Conservation (phyloP, 2,329 filamentous ascomycete genomes). For the Verticillium isaacii region DNA sequence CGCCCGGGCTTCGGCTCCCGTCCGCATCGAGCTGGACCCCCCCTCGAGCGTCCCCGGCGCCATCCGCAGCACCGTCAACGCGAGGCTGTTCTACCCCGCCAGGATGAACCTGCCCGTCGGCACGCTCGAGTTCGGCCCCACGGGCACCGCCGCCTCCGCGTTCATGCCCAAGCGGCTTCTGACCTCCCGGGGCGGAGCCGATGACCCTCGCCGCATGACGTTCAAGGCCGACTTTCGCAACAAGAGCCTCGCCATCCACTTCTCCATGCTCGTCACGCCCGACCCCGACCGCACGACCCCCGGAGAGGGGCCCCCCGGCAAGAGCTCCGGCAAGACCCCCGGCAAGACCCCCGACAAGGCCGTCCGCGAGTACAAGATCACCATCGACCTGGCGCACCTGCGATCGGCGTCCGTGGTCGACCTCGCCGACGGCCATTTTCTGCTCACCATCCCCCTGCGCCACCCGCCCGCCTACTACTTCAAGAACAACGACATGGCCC, state of each 20-base stretch:
- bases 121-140: slow-evolving; percentile 58
- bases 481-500: slow-evolving; percentile 24
- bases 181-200: slow-evolving; percentile 2
- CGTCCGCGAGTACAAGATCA: slow-evolving; percentile 30
- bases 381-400: slow-evolving; percentile 41
- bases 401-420: slow-evolving; percentile 27
- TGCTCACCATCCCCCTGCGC: slow-evolving; percentile 41
- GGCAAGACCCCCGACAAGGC: slow-evolving; percentile 7
- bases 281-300: background rate
- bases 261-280: slow-evolving; percentile 16
- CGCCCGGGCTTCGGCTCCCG: background rate
- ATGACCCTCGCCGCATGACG: slow-evolving; percentile 16
- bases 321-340: background rate
- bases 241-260: slow-evolving; percentile 24
- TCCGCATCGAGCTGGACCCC: background rate
- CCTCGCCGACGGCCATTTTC: slow-evolving; percentile 21
- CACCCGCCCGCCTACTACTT: slow-evolving; percentile 45
- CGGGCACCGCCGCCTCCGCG: slow-evolving; percentile 42
- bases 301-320: too few relatives aligned
- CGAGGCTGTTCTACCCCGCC: slow-evolving; percentile 22
- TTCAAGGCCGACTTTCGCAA: slow-evolving; percentile 33
- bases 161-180: slow-evolving; percentile 57
- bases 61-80: slow-evolving; percentile 24
- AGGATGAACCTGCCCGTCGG: slow-evolving; percentile 36
- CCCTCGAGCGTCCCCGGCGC: background rate